Evolutionary conservation across 345 rosid genomes (phyloP).

Genomic region (Salix brachista): DNA sequence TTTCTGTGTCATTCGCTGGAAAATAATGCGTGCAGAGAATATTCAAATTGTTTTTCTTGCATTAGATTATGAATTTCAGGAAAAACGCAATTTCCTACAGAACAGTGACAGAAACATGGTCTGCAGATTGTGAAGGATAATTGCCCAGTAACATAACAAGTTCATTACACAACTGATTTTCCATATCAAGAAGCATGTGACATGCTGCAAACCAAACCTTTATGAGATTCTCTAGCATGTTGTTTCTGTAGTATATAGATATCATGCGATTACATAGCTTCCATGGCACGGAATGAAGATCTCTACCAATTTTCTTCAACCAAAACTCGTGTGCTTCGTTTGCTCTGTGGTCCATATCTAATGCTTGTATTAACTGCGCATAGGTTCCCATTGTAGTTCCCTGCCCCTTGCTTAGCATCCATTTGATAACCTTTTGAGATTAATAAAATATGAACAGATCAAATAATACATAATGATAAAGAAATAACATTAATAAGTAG

Average conservation of each 20-base stretch:
- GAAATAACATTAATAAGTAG: not conserved
- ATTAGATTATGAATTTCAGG: not conserved
- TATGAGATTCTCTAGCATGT: slow-evolving; percentile 65
- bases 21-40: not conserved
- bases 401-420: slow-evolving; percentile 99
- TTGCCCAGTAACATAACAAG: not conserved
- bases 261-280: slow-evolving; percentile 68
- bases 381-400: slow-evolving; percentile 86
- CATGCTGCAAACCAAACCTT: slow-evolving; percentile 44
- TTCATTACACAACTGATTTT: not conserved
- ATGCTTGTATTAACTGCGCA: slow-evolving; percentile 64
- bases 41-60: not conserved
- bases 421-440: slow-evolving; percentile 65
- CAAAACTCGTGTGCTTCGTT: slow-evolving; percentile 86
- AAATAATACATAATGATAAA: not conserved
- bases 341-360: slow-evolving; percentile 86
- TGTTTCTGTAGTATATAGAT: slow-evolving; percentile 72
- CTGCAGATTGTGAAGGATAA: not conserved
- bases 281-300: slow-evolving; percentile 95
- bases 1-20: not conserved
- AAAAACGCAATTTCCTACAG: not conserved
- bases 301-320: slow-evolving; percentile 63
- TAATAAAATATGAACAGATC: not conserved
- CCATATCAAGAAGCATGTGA: not conserved
- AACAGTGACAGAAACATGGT: not conserved